A percentile compares a stretch with the other conserved stretches of the same genome.
These are phyloP conservation scores for Trichoderma arundinaceum DNA, from an alignment of 2,329 filamentous ascomycete species.

Conservation along the genomic window DNA sequence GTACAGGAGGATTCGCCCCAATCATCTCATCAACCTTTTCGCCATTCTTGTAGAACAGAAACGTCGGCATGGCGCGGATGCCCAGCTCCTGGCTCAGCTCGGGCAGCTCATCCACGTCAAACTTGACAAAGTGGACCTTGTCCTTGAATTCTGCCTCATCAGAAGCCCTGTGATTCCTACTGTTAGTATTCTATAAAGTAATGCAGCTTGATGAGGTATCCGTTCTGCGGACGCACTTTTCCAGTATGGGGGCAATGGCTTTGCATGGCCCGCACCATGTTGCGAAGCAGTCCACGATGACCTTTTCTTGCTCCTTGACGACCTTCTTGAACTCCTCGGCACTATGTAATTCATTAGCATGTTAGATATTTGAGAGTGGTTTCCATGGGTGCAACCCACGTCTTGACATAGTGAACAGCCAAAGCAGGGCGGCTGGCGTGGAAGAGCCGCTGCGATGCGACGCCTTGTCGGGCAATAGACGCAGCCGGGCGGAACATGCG, in stretches of 20 bases:
- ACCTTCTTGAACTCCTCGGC: conserved; percentile 63
- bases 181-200: background rate
- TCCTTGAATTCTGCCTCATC: conserved; percentile 56
- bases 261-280: conserved; percentile 96
- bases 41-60: conserved; percentile 81
- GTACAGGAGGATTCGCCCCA: conserved; percentile 76
- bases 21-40: conserved; percentile 74
- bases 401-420: conserved; percentile 52
- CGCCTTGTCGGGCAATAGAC: conserved; percentile 34
- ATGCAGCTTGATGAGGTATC: no score
- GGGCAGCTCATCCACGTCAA: conserved; percentile 83
- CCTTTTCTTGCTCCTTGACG: conserved; percentile 57
- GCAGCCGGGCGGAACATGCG: conserved; percentile 32
- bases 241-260: conserved; percentile 76
- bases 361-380: background rate
- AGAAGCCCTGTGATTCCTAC: conserved; percentile 35
- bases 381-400: conserved; percentile 38
- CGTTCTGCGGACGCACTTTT: conserved; percentile 36
- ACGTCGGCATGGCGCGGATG: conserved; percentile 91
- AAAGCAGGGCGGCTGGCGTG: conserved; percentile 50
- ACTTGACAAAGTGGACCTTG: conserved; percentile 78
- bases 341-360: conserved; percentile 46
- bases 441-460: conserved; percentile 37
- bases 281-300: conserved; percentile 87
- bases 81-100: conserved; percentile 76